Evolutionary conservation across 2,329 filamentous ascomycete genomes (phyloP), one percentile per base, ranked within the genome.

Genomic region (Neonectria faginata): DNA sequence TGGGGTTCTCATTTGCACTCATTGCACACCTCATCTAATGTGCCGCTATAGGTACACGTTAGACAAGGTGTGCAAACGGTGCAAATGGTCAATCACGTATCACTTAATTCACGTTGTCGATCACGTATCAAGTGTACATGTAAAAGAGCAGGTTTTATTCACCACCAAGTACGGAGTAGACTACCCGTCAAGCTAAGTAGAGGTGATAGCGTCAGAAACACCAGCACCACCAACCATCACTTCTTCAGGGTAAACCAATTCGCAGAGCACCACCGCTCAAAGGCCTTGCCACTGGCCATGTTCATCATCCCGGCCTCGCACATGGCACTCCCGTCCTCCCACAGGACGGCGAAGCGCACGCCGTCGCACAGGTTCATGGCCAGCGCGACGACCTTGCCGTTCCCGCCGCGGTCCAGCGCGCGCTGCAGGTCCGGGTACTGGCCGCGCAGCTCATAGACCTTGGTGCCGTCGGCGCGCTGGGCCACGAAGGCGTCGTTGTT

Each of bases 391-490:
- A 73, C 61, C 2, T 54, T 55, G 4, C 56, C 48, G 11, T 58
- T 60, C 6, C 65, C 54, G 9, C 60, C 53, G 11, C 42, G 45
- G 3, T 22, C 8, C 4, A 73, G 9, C 5, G 20, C 22, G 33
- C 25, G 11, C 25, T 62, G 42, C 18, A 73, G 20, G 3, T 22
- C 27, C 2, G 22, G 16, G 25, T 73, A 73, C 20, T 59, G 61
- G 1, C 63, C 69, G 11, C 60, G 45, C 39, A 73, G 68, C 9
- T 72, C 62, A 16, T 70, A 66, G 7, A 57, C 57, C 33, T 66
- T 67, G 39, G 29, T 57, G 7, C 53, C 56, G 52, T 71, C 67
- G 27, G 65, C 59, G n/a, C 71, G 71, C 53, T 73, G 71, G 3
- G 62, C 69, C 12, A 73, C 70, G 58, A 69, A 73, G n/a, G 71